A percentile compares a stretch with the other conserved stretches of the same genome.
phyloP scores from a whole-genome alignment of 805 yeast genomes.

The Lipomyces sp. region DNA sequence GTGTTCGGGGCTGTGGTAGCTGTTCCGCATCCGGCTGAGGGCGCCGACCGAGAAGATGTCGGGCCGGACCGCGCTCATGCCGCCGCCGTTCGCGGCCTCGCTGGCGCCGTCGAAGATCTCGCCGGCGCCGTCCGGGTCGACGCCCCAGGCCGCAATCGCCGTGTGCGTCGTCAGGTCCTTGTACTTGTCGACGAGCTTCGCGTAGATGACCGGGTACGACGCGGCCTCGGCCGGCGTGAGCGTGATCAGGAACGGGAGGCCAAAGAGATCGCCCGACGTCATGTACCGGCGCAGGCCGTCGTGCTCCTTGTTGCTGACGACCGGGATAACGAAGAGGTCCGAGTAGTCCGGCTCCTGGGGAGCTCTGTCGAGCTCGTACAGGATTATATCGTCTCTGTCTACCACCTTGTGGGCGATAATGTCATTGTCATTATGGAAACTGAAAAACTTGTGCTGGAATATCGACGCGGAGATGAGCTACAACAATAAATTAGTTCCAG shows the following conservation, averaged over 20 bases:
- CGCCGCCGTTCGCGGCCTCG: conserved; percentile 1
- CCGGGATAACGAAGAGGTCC: conserved; percentile 21
- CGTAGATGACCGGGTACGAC: conserved; percentile 57
- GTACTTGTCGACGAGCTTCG: conserved; percentile 45
- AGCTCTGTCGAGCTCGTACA: conserved; percentile 50
- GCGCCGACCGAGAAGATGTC: conserved; percentile 13
- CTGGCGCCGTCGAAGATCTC: background rate
- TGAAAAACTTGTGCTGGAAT: conserved; percentile 65
- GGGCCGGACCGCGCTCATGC: conserved; percentile 7
- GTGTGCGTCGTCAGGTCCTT: conserved; percentile 21
- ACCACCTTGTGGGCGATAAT: conserved; percentile 60
- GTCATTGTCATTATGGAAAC: conserved; percentile 61
- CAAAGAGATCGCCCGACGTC: conserved; percentile 51
- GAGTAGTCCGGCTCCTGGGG: conserved; percentile 37
- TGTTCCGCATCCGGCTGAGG: background rate
- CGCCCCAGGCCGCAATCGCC: conserved; percentile 17
- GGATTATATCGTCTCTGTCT: conserved; percentile 58
- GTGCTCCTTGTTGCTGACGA: conserved; percentile 6
- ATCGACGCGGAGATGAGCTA: conserved; percentile 55
- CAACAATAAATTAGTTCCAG: background rate
- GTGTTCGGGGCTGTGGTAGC: background rate
- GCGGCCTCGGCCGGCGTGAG: conserved; percentile 50
- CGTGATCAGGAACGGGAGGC: conserved; percentile 71
- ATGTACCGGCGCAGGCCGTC: conserved; percentile 33
- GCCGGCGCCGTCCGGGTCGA: background rate